Conservation (phyloP, 2,329 filamentous ascomycete species). For the Penicillium sp. region DNA sequence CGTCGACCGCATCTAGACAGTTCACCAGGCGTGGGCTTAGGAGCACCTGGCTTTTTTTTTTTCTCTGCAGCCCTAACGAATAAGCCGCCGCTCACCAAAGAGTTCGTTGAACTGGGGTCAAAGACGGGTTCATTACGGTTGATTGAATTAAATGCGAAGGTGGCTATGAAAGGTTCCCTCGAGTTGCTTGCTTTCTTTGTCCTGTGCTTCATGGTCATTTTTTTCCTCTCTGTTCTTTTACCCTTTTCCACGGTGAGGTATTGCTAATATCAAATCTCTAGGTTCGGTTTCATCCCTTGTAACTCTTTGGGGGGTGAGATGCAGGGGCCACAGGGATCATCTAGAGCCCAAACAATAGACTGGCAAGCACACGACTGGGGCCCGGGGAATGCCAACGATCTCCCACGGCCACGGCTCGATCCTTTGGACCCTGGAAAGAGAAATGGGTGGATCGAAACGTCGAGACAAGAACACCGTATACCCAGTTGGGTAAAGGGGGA, state of each 20-base stretch:
- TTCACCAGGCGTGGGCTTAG: background rate
- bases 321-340: background rate
- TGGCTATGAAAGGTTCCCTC: background rate
- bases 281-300: slow-evolving; percentile 1
- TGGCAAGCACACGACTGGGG: slow-evolving; percentile 4
- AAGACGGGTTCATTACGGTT: background rate
- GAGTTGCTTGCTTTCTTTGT: too few relatives aligned
- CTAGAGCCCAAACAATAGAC: background rate
- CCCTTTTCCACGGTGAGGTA: background rate
- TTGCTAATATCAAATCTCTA: background rate
- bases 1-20: background rate
- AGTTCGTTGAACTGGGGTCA: background rate
- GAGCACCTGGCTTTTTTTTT: background rate
- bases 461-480: slow-evolving; percentile 19
- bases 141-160: background rate
- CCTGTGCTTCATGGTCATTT: background rate
- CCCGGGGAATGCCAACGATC: slow-evolving; percentile 11
- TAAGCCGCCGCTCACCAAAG: background rate
- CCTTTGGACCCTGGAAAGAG: slow-evolving; percentile 18
- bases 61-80: background rate
- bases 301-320: background rate
- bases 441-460: slow-evolving; percentile 18
- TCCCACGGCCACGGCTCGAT: slow-evolving; percentile 13
- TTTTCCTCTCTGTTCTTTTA: slow-evolving; percentile 3
- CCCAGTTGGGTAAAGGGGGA: slow-evolving; percentile 14